These are phyloP conservation scores for Clonostachys rosea DNA, from an alignment of 2,329 filamentous ascomycete species.

Conservation along the genomic window DNA sequence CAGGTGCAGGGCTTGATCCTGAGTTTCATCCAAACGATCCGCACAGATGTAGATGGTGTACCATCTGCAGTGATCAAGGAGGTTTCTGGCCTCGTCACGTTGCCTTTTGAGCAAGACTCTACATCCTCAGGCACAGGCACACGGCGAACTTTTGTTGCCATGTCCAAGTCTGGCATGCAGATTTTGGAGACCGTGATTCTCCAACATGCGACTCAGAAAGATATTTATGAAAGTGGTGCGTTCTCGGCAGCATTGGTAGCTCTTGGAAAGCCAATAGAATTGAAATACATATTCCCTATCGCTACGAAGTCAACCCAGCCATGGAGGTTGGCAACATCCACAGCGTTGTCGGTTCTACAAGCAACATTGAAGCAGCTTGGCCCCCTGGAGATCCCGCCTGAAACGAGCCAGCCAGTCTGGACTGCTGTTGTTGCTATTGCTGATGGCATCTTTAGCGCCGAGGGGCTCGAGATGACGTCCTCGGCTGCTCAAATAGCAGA, in stretches of 20 bases:
- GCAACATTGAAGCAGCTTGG: conserved; percentile 59
- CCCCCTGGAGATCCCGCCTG: conserved; percentile 36
- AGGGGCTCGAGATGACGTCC: conserved; percentile 27
- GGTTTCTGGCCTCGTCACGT: conserved; percentile 64
- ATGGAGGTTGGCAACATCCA: conserved; percentile 77
- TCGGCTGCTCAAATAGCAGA: conserved; percentile 43
- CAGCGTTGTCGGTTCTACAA: conserved; percentile 63
- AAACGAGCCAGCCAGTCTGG: conserved; percentile 61
- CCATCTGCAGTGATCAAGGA: conserved; percentile 65
- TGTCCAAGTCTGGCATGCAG: conserved; percentile 78
- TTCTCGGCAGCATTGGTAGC: conserved; percentile 61
- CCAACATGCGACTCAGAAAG: conserved; percentile 53
- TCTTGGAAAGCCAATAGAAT: conserved; percentile 63
- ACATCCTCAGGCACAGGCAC: conserved; percentile 17
- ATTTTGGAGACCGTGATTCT: conserved; percentile 60
- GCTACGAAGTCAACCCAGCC: conserved; percentile 66
- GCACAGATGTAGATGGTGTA: conserved; percentile 59
- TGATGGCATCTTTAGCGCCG: conserved; percentile 65
- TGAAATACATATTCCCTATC: conserved; percentile 77
- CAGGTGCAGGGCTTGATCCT: conserved; percentile 67
- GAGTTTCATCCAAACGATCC: conserved; percentile 61
- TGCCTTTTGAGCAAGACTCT: conserved; percentile 55
- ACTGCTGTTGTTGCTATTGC: conserved; percentile 58
- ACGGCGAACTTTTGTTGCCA: conserved; percentile 80
- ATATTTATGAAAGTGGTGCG: conserved; percentile 66